These are phyloP conservation scores for Lactifluus subvellereus DNA, from an alignment of 768 basidiomycete species.

Conservation along the genomic window DNA sequence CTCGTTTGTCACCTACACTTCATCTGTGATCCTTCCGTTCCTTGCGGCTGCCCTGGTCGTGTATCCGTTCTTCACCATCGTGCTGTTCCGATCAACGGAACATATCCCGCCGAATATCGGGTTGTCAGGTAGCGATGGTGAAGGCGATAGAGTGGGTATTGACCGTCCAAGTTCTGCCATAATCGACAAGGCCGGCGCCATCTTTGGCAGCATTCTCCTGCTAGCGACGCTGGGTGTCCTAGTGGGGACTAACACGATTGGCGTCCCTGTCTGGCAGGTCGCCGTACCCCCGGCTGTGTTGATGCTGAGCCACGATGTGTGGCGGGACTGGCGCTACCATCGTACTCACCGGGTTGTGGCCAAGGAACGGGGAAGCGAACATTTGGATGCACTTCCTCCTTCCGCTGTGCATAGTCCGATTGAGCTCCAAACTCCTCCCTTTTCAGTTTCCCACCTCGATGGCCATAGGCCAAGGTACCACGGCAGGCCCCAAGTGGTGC, in stretches of 20 bases:
- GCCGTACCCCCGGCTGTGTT: conserved; percentile 71
- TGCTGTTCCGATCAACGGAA: conserved; percentile 51
- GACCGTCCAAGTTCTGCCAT: conserved; percentile 53
- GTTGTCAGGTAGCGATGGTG: conserved; percentile 32
- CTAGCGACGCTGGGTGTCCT: conserved; percentile 62
- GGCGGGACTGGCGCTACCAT: conserved; percentile 30
- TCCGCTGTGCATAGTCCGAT: conserved; percentile 1
- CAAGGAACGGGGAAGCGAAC: not conserved
- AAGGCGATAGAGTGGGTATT: conserved; percentile 27
- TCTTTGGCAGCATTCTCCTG: conserved; percentile 65
- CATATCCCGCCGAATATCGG: conserved; percentile 47
- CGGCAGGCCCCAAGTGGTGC: conserved; percentile 9
- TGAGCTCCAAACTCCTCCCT: conserved; percentile 6
- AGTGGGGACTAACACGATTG: conserved; percentile 69
- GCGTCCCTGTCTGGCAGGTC: conserved; percentile 79
- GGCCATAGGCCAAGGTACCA: not conserved
- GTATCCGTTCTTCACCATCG: conserved; percentile 50
- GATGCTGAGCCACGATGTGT: conserved; percentile 65
- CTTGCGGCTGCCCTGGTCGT: conserved; percentile 54
- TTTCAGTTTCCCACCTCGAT: not conserved
- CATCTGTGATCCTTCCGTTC: conserved; percentile 79
- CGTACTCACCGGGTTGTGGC: not conserved
- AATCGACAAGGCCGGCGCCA: conserved; percentile 66
- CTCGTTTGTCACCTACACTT: conserved; percentile 73
- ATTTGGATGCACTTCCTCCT: not conserved